Conservation (phyloP, 495 filamentous ascomycete genomes). For the Penicillium salamii region DNA sequence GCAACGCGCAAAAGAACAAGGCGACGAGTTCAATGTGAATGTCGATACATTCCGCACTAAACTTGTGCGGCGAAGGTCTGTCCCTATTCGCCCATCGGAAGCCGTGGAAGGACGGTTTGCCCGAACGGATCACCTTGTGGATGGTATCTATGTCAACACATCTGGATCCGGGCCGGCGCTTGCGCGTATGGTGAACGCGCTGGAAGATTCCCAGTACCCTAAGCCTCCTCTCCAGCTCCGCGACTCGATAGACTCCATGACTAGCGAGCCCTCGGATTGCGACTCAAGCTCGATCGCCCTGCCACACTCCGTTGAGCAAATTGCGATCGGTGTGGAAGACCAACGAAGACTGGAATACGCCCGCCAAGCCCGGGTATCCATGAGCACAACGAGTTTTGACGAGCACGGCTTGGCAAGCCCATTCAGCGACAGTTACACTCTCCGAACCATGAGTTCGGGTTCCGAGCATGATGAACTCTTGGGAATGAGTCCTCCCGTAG, state of each 20-base stretch:
- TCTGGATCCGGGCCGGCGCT: constrained; percentile 37
- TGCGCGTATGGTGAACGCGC: constrained; percentile 37
- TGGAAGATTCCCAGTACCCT: constrained; percentile 34
- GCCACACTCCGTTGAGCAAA: constrained; percentile 75
- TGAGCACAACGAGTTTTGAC: constrained; percentile 5
- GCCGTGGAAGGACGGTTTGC: constrained; percentile 62
- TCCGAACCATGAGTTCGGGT: neutral
- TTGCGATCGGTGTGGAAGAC: constrained; percentile 74
- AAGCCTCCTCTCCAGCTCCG: constrained; percentile 49
- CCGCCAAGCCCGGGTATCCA: constrained; percentile 52
- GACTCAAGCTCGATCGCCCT: constrained; percentile 64
- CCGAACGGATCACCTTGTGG: constrained; percentile 45
- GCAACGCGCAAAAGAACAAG: constrained; percentile 70
- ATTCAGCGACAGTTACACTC: neutral
- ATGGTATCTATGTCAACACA: constrained; percentile 45
- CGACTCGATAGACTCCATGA: constrained; percentile 68
- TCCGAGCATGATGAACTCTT: neutral
- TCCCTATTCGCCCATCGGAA: constrained; percentile 69
- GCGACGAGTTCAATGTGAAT: constrained; percentile 90
- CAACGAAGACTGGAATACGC: constrained; percentile 66
- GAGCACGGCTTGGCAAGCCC: neutral
- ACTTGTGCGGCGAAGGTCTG: constrained; percentile 45
- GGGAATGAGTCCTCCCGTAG: neutral
- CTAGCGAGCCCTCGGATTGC: constrained; percentile 52
- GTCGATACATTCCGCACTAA: constrained; percentile 84